phyloP scores from a whole-genome alignment of 352 stramenopile genomes.

The Globisporangium lucens region DNA sequence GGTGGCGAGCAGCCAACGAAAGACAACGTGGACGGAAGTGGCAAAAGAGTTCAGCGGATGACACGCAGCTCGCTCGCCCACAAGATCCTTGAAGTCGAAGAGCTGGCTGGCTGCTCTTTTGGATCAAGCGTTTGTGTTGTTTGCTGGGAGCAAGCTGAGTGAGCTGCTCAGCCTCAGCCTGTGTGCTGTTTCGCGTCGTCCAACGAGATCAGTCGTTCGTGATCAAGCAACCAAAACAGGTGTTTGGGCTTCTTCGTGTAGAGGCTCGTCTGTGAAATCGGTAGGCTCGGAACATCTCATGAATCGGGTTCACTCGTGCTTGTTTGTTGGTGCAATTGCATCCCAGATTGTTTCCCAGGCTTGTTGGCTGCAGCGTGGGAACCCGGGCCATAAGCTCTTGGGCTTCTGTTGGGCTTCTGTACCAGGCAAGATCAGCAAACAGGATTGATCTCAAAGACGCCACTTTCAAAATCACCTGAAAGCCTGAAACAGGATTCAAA shows the following conservation, averaged over 20 bases:
- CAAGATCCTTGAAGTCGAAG: not conserved
- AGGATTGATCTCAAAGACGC: not conserved
- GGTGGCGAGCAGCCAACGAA: not conserved
- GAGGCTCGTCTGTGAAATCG: not conserved
- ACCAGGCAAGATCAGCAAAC: not conserved
- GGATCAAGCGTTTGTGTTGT: not conserved
- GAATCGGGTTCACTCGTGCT: not conserved
- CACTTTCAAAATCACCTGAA: not conserved
- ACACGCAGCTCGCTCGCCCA: not conserved
- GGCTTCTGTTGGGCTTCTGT: not conserved
- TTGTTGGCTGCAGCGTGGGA: not conserved
- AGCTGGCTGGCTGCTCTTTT: not conserved
- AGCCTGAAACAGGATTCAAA: not conserved
- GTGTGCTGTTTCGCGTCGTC: constrained; percentile 7
- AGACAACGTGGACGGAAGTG: not conserved
- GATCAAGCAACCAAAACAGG: not conserved
- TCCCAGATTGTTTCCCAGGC: not conserved
- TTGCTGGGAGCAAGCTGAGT: not conserved
- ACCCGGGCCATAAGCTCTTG: not conserved
- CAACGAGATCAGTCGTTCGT: not conserved
- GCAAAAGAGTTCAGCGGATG: not conserved
- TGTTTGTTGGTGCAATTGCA: not conserved
- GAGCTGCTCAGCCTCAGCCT: not conserved
- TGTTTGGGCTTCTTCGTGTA: not conserved
- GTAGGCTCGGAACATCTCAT: not conserved